These are phyloP conservation scores for Neurospora sp. DNA, from an alignment of 2,329 filamentous ascomycete species.

Conservation along the genomic window DNA sequence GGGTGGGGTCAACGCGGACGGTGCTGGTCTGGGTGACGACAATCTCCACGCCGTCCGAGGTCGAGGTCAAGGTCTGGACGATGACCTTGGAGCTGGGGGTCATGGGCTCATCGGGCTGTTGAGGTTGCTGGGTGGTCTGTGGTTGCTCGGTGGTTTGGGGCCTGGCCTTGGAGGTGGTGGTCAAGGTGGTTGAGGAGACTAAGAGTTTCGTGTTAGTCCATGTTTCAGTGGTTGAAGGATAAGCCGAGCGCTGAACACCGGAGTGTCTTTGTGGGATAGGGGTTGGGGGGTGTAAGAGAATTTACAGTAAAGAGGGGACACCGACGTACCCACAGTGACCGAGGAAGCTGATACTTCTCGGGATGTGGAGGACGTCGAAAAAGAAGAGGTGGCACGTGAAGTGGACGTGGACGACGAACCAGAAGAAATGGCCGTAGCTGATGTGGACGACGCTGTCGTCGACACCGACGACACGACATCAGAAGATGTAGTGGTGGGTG, in stretches of 20 bases:
- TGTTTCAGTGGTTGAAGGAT: not conserved
- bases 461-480: not conserved
- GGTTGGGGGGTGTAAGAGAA: not conserved
- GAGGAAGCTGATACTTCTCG: conserved; percentile 11
- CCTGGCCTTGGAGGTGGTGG: not conserved
- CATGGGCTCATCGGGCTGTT: conserved; percentile 14
- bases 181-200: not conserved
- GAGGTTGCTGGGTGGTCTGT: not conserved
- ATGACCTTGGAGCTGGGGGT: conserved; percentile 21
- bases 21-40: conserved; percentile 40
- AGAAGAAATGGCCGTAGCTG: not conserved
- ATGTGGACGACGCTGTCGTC: not conserved
- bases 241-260: not conserved
- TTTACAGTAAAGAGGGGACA: conserved; percentile 1
- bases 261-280: not conserved
- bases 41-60: conserved; percentile 33
- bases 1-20: conserved; percentile 31
- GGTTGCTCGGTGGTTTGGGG: not conserved
- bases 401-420: not conserved
- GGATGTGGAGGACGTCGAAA: conserved; percentile 2
- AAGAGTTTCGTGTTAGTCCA: not conserved
- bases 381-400: not conserved
- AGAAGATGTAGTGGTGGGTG: not conserved
- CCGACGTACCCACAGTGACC: conserved; percentile 15
- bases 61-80: conserved; percentile 34